Evolutionary conservation across 108 stramenopile genomes (phyloP).

Genomic region (Bacterosira constricta): DNA sequence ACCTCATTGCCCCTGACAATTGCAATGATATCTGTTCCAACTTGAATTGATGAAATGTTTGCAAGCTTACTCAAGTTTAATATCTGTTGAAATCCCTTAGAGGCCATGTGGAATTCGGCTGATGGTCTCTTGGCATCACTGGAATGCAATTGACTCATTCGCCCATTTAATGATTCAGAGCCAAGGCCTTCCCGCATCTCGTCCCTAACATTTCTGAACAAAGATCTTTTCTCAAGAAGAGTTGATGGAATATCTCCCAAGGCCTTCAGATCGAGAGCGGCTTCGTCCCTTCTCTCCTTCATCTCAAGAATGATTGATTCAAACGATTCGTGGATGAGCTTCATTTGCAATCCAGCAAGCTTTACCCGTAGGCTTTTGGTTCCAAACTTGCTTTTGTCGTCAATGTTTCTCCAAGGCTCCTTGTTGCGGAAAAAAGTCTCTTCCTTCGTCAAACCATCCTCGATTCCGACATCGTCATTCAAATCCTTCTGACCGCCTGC

Average conservation of each 20-base stretch:
- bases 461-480: conserved; percentile 40
- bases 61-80: too few relatives aligned
- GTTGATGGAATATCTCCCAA: conserved; percentile 38
- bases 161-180: not conserved
- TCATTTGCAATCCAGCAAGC: conserved; percentile 52
- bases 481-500: conserved; percentile 65
- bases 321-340: conserved; percentile 50
- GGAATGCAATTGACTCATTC: not conserved
- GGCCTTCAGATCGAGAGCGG: not conserved
- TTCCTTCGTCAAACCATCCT: conserved; percentile 50
- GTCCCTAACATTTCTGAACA: conserved; percentile 27
- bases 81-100: not conserved
- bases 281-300: conserved; percentile 19
- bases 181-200: conserved; percentile 48
- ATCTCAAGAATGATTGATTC: conserved; percentile 50
- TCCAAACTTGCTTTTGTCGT: conserved; percentile 50
- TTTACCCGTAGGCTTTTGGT: conserved; percentile 51
- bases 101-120: conserved; percentile 24
- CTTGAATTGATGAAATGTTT: too few relatives aligned
- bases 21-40: too few relatives aligned
- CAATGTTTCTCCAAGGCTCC: conserved; percentile 57
- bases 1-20: too few relatives aligned
- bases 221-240: conserved; percentile 49
- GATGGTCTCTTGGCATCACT: conserved; percentile 16
- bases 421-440: conserved; percentile 48